These are phyloP conservation scores for Colletotrichum sp. DNA, from an alignment of 2,329 filamentous ascomycete species.

Conservation along the genomic window DNA sequence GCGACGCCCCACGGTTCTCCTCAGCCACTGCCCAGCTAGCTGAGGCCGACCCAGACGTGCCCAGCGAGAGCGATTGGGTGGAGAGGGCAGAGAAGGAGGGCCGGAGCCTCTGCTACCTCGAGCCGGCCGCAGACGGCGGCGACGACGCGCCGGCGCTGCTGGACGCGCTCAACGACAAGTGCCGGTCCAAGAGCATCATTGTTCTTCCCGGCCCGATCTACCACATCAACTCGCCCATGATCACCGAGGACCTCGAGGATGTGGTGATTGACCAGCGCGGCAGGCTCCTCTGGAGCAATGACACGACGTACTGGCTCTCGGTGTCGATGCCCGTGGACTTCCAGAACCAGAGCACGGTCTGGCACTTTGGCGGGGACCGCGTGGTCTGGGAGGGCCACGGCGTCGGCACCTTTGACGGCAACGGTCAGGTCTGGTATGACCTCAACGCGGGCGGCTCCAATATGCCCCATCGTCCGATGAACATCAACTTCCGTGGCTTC, in stretches of 20 bases:
- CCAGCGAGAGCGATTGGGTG: neutral
- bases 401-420: slow-evolving; percentile 60
- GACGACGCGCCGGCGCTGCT: slow-evolving; percentile 36
- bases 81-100: slow-evolving; percentile 43
- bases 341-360: slow-evolving; percentile 61
- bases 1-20: neutral
- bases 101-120: slow-evolving; percentile 32
- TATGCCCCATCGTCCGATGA: slow-evolving; percentile 55
- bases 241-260: slow-evolving; percentile 33
- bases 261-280: slow-evolving; percentile 50
- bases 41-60: neutral
- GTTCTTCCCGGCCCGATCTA: slow-evolving; percentile 37
- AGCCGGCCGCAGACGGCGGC: slow-evolving; percentile 26
- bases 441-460: slow-evolving; percentile 49
- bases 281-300: slow-evolving; percentile 43
- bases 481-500: slow-evolving; percentile 48
- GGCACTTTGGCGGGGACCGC: slow-evolving; percentile 58
- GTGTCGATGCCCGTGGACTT: slow-evolving; percentile 56
- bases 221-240: slow-evolving; percentile 39
- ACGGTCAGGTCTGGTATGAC: slow-evolving; percentile 66
- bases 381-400: slow-evolving; percentile 55
- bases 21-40: neutral
- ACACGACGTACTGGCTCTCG: slow-evolving; percentile 57
- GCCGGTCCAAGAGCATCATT: slow-evolving; percentile 32
- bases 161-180: slow-evolving; percentile 34